Evolutionary conservation across 805 yeast species (phyloP).

Genomic region (Saitoella complicata): DNA sequence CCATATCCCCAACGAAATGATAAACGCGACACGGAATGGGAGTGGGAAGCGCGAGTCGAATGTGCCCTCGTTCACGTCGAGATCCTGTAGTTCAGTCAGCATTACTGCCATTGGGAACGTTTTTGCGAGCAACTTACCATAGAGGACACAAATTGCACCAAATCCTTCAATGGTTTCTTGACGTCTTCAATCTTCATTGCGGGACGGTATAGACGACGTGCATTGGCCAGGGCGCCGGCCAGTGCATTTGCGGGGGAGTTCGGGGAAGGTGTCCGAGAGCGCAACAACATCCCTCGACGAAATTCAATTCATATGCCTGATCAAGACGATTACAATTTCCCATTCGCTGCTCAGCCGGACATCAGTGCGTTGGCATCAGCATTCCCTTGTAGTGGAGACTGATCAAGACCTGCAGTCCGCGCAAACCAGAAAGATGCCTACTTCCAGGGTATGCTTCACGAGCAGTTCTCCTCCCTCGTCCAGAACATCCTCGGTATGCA

Average conservation of each 20-base stretch:
- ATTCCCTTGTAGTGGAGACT: not conserved
- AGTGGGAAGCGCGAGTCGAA: constrained; percentile 28
- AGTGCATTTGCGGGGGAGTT: too few relatives aligned
- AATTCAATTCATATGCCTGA: too few relatives aligned
- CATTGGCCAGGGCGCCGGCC: too few relatives aligned
- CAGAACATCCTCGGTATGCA: constrained; percentile 29
- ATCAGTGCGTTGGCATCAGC: constrained; percentile 36
- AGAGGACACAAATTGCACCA: too few relatives aligned
- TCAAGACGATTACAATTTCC: constrained; percentile 19
- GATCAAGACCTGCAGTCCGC: constrained; percentile 32
- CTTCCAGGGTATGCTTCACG: constrained; percentile 38
- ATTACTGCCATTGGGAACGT: too few relatives aligned
- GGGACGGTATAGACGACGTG: too few relatives aligned
- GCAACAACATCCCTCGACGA: too few relatives aligned
- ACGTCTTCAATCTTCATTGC: too few relatives aligned
- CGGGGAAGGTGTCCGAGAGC: too few relatives aligned
- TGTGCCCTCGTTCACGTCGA: constrained; percentile 2
- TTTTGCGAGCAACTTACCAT: too few relatives aligned
- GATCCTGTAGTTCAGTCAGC: not conserved
- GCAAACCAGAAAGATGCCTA: constrained; percentile 83
- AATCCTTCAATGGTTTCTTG: too few relatives aligned
- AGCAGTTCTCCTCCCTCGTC: constrained; percentile 40
- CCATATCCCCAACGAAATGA: constrained; percentile 12
- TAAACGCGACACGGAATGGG: constrained; percentile 26
- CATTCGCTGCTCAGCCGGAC: constrained; percentile 76